phyloP scores from a whole-genome alignment of 176 grass and related monocot genomes.

The Aegilops sharonensis region DNA sequence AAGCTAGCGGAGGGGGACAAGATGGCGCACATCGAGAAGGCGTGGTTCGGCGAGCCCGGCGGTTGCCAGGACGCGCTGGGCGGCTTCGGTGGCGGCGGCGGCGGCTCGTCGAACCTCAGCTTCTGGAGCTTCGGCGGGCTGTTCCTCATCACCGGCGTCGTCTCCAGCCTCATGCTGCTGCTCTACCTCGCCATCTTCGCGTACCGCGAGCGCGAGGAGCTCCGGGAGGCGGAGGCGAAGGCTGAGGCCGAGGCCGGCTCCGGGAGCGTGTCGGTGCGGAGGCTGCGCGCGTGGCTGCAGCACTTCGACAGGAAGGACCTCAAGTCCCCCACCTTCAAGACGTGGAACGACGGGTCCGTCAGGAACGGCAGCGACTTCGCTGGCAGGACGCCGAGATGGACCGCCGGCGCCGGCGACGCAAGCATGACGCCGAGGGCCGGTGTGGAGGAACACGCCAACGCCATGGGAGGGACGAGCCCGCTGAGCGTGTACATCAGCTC shows the following conservation, averaged over 20 bases:
- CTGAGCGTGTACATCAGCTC: slow-evolving; percentile 26
- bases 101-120: slow-evolving; percentile 51
- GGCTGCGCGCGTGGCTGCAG: slow-evolving; percentile 39
- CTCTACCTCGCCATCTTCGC: slow-evolving; percentile 55
- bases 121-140: slow-evolving; percentile 76
- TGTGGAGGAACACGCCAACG: not conserved
- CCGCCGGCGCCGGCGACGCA: not conserved
- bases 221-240: slow-evolving; percentile 25
- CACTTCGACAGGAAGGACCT: slow-evolving; percentile 50
- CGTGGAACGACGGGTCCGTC: not conserved
- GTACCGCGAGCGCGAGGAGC: slow-evolving; percentile 50
- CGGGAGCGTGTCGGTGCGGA: slow-evolving; percentile 26
- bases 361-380: not conserved
- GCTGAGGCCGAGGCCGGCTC: not conserved
- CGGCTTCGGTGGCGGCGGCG: slow-evolving; percentile 6
- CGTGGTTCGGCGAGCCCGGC: slow-evolving; percentile 53
- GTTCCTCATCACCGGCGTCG: slow-evolving; percentile 78
- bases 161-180: slow-evolving; percentile 54
- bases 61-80: slow-evolving; percentile 1
- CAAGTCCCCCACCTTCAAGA: slow-evolving; percentile 48
- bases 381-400: slow-evolving; percentile 5
- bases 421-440: not conserved
- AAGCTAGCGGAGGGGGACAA: slow-evolving; percentile 31
- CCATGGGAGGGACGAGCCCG: slow-evolving; percentile 24
- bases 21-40: slow-evolving; percentile 55